These are phyloP conservation scores for Gremmenia infestans DNA, from an alignment of 2,329 filamentous ascomycete species.

Conservation along the genomic window DNA sequence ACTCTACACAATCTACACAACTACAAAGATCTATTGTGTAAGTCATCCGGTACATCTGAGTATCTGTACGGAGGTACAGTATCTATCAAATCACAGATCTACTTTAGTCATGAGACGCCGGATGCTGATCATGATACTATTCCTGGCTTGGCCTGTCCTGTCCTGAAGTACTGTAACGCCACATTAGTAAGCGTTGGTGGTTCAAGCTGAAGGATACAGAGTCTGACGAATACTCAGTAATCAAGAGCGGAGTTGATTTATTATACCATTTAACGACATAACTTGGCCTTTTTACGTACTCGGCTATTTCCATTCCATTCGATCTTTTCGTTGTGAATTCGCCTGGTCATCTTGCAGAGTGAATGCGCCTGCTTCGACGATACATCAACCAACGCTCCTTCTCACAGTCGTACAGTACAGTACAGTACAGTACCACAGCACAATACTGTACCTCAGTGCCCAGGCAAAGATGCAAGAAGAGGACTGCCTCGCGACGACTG, in stretches of 20 bases:
- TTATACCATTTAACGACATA: not conserved
- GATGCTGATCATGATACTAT: no score
- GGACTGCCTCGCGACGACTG: not conserved
- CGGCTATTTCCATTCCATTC: not conserved
- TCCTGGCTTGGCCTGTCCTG: no score
- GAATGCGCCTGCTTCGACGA: not conserved
- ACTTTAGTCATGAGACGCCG: no score
- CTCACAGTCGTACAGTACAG: no score
- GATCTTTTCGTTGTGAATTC: not conserved
- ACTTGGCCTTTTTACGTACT: not conserved
- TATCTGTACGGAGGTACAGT: no score
- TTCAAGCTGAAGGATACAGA: not conserved
- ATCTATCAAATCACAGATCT: no score
- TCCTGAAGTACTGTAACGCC: not conserved
- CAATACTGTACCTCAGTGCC: no score
- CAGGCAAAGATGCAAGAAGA: not conserved
- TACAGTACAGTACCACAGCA: no score
- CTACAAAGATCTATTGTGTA: no score
- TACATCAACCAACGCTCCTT: no score
- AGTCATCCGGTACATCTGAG: no score
- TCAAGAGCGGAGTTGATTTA: not conserved
- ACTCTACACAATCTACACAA: no score
- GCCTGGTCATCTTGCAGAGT: not conserved
- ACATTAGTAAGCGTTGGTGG: not conserved
- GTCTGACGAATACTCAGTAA: not conserved